Evolutionary conservation across 495 filamentous ascomycete species (phyloP), one percentile per base, ranked within the genome.

Genomic region (Aspergillus baeticus): DNA sequence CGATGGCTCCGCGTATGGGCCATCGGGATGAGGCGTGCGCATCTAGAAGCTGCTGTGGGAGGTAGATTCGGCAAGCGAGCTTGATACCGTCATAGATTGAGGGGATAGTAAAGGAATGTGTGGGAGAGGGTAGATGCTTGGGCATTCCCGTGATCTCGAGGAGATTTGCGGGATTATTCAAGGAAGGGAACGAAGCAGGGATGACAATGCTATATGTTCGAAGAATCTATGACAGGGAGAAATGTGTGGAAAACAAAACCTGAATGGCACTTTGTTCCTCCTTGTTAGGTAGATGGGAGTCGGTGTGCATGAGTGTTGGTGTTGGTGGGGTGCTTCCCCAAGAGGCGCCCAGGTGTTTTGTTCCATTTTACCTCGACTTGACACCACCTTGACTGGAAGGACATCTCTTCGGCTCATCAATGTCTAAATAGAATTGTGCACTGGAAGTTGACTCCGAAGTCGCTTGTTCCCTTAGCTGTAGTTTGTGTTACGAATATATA

Each of bases 61-160:
- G 84, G 69, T 92, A 94, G 34, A 98, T 67, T 33, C 92, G 86
- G 63, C 92, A 92, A 54, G 91, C 80, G 15, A 98, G 84, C 13
- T 78, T 68, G 43, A 75, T 80, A 21, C 82, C 81, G 69, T 97
- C 92, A 69, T 94, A 77, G 45, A 97, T 67, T 26, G 92, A 96
- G 33, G 92, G 92, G 50, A 97, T 83, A 33, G 82, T 86, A 58
- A 96, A 91, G 55, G 79, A 82, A 63, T 92, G 81, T 1, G 73
- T 80, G 0, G 91, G 87, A 22, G 69, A 60, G 10, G 81, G 79
- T 39, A 75, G 63, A 60, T 69, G 36, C 31, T 37, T 29, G 6
- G 54, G 45, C 54, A 57, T 57, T 17, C 8, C 36, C 11, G n/a
- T 14, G 35, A 50, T 2, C 18, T 51, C 15, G 20, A 18, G 20